These are phyloP conservation scores for Phytophthora hibernalis DNA, from an alignment of 352 stramenopile species.

Conservation along the genomic window DNA sequence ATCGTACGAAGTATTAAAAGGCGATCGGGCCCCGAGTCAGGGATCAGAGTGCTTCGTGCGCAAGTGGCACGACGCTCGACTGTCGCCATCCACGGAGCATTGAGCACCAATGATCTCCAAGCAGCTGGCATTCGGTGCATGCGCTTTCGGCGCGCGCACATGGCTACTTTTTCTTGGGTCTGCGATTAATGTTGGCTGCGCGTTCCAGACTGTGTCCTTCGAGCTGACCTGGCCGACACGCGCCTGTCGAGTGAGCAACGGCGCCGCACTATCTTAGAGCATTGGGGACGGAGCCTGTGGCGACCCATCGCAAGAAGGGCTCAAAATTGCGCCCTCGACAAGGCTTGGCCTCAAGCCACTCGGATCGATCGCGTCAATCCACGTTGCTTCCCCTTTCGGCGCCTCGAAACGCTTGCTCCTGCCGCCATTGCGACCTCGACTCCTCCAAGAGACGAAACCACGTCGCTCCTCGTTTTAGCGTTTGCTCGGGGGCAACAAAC, in stretches of 20 bases:
- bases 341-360: too few relatives aligned
- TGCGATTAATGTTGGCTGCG: neutral
- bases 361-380: too few relatives aligned
- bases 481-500: neutral
- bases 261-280: too few relatives aligned
- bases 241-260: neutral
- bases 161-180: conserved; percentile 8
- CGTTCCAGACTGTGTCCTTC: neutral
- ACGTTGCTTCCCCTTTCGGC: too few relatives aligned
- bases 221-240: neutral
- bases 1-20: too few relatives aligned
- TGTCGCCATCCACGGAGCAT: conserved; percentile 6
- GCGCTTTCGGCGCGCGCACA: conserved; percentile 26
- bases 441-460: neutral
- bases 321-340: neutral
- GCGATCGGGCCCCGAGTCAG: too few relatives aligned
- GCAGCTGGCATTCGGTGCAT: conserved; percentile 1
- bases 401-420: too few relatives aligned
- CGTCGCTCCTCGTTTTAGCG: neutral
- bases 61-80: neutral
- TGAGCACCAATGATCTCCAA: too few relatives aligned
- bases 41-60: conserved; percentile 12
- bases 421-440: neutral
- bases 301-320: neutral
- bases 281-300: neutral